phyloP scores from a whole-genome alignment of 2,329 filamentous ascomycete species.

The Aspergillus quadrilineatus region DNA sequence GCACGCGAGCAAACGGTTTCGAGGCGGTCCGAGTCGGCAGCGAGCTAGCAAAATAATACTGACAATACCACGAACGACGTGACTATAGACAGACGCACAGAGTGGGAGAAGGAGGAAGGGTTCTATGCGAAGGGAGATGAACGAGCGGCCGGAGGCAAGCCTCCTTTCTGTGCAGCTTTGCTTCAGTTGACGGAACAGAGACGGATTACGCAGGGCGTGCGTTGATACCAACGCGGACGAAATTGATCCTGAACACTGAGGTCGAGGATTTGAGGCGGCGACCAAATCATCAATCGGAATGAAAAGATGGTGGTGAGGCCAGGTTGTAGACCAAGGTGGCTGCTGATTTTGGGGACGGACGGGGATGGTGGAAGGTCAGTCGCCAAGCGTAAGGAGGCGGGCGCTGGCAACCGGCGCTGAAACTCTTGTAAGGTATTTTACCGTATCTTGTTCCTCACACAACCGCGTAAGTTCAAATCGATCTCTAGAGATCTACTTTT shows the following conservation, averaged over 20 bases:
- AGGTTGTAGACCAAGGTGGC: slow-evolving; percentile 20
- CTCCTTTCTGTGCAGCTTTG: slow-evolving; percentile 40
- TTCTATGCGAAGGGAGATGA: slow-evolving; percentile 25
- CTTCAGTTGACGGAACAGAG: slow-evolving; percentile 32
- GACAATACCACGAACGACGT: slow-evolving; percentile 5
- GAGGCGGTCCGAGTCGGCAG: slow-evolving; percentile 4
- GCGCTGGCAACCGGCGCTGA: slow-evolving; percentile 19
- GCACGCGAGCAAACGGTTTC: slow-evolving; percentile 19
- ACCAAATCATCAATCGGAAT: slow-evolving; percentile 33
- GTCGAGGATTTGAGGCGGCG: slow-evolving; percentile 23
- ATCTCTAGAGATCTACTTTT: neutral
- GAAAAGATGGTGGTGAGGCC: slow-evolving; percentile 21
- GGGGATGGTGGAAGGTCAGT: slow-evolving; percentile 28
- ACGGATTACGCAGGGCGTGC: slow-evolving; percentile 28
- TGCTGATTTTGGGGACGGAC: slow-evolving; percentile 25
- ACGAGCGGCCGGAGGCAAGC: slow-evolving; percentile 45
- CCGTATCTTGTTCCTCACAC: neutral
- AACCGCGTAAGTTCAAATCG: no score
- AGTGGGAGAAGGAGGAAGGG: slow-evolving; percentile 19
- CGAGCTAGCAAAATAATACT: slow-evolving; percentile 3
- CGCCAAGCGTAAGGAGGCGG: slow-evolving; percentile 39
- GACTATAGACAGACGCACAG: slow-evolving; percentile 21
- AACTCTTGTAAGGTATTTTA: slow-evolving; percentile 9
- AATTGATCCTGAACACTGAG: slow-evolving; percentile 26
- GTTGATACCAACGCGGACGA: slow-evolving; percentile 26